Evolutionary conservation across 169 alveolate genomes (phyloP).

Genomic region (Babesia caballi): DNA sequence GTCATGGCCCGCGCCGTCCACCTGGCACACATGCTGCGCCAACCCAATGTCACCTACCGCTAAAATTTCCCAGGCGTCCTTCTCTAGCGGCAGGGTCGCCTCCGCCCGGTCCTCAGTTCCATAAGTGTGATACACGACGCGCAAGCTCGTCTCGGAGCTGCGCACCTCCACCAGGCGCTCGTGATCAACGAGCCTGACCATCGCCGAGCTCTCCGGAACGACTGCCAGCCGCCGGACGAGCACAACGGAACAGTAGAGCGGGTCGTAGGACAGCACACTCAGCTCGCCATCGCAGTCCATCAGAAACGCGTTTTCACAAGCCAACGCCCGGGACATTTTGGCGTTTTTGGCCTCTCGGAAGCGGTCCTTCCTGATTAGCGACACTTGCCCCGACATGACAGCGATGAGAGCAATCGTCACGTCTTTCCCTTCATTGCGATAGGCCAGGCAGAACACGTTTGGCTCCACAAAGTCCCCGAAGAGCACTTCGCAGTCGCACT

Average conservation of each 20-base stretch:
- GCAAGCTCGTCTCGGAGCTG: background rate
- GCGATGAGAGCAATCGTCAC: constrained; percentile 22
- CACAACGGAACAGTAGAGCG: background rate
- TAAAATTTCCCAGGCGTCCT: background rate
- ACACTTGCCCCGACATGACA: background rate
- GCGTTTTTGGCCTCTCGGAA: constrained; percentile 24
- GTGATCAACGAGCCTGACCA: constrained; percentile 3
- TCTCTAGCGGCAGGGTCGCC: background rate
- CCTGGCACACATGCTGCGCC: background rate
- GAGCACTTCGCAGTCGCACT: constrained; percentile 32
- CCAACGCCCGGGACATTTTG: constrained; percentile 19
- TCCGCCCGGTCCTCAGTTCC: background rate
- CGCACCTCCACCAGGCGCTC: background rate
- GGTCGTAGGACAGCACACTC: background rate
- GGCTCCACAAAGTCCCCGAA: constrained; percentile 4
- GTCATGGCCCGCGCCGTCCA: background rate
- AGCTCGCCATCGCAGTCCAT: background rate
- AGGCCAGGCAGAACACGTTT: constrained; percentile 10
- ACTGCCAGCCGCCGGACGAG: background rate
- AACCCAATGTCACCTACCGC: constrained; percentile 1
- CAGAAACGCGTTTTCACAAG: background rate
- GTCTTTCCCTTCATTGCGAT: background rate
- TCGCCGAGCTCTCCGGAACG: background rate
- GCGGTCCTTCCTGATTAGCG: constrained; percentile 17
- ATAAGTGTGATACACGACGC: background rate